Conservation (phyloP, 805 yeast species). For the Ogataea siamensis region DNA sequence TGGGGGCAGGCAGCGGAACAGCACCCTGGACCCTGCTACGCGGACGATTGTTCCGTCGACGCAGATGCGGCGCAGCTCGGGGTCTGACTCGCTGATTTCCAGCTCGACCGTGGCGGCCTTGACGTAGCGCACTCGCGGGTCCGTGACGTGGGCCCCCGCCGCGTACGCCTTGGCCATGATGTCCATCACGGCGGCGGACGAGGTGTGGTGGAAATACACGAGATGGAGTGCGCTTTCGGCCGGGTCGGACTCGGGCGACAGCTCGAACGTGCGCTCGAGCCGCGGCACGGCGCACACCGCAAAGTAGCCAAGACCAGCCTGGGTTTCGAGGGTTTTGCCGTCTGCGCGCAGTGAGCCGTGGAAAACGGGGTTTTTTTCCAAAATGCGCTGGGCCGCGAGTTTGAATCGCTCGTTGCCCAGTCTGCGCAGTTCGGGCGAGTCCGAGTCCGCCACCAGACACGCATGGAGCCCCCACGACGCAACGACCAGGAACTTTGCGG, state of each 20-base stretch:
- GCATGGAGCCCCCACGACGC: conserved; percentile 88
- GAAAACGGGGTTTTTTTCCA: conserved; percentile 51
- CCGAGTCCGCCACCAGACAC: conserved; percentile 76
- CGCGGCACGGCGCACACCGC: conserved; percentile 52
- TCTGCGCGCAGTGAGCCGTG: conserved; percentile 35
- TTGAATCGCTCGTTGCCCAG: conserved; percentile 67
- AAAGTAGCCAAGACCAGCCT: conserved; percentile 56
- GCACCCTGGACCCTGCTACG: conserved; percentile 13
- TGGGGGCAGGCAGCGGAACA: not conserved
- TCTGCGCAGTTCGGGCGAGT: conserved; percentile 60
- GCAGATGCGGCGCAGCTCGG: conserved; percentile 52
- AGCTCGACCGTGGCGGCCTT: conserved; percentile 20
- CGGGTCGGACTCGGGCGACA: conserved; percentile 59
- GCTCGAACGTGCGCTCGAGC: conserved; percentile 59
- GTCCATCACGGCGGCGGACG: conserved; percentile 42
- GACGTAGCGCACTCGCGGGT: conserved; percentile 47
- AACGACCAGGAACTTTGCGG: conserved; percentile 53
- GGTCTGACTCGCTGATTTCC: conserved; percentile 29
- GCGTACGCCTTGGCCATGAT: conserved; percentile 58
- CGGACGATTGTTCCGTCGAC: conserved; percentile 59
- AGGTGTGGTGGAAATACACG: conserved; percentile 42
- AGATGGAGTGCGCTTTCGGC: conserved; percentile 42
- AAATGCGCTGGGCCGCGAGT: conserved; percentile 60
- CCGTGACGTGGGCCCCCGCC: conserved; percentile 51
- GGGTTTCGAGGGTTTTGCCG: conserved; percentile 11